Evolutionary conservation across 2,329 filamentous ascomycete genomes (phyloP).

Genomic region (Cercospora canescens): DNA sequence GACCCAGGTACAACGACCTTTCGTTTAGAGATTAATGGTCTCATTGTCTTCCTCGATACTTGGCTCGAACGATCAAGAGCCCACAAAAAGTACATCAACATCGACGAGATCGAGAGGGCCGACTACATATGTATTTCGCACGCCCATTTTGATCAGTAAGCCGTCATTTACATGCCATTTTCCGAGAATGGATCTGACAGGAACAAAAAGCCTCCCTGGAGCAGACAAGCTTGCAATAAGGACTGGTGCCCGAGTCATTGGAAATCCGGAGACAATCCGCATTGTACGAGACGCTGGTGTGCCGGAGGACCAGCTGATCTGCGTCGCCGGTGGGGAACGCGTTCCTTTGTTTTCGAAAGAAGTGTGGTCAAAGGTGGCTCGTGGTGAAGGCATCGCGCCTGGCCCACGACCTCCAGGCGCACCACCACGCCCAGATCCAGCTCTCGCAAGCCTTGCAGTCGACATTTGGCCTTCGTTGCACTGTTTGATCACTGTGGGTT

Average conservation of each 20-base stretch:
- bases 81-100: constrained; percentile 2
- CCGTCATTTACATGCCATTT: neutral
- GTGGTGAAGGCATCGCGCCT: neutral
- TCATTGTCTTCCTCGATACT: constrained; percentile 15
- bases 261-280: neutral
- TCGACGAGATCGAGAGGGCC: constrained; percentile 2
- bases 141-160: constrained; percentile 16
- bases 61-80: constrained; percentile 12
- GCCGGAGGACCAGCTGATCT: neutral
- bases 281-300: neutral
- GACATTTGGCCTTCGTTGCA: neutral
- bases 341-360: neutral
- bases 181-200: neutral
- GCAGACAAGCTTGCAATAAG: neutral
- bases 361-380: neutral
- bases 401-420: neutral
- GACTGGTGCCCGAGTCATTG: neutral
- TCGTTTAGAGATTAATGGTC: constrained; percentile 1
- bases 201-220: neutral
- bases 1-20: constrained; percentile 10
- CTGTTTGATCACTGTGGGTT: neutral
- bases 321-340: neutral
- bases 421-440: neutral
- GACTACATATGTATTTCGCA: constrained; percentile 18
- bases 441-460: neutral